Evolutionary conservation across 2,329 filamentous ascomycete species (phyloP).

Genomic region (Botrytis medusae): DNA sequence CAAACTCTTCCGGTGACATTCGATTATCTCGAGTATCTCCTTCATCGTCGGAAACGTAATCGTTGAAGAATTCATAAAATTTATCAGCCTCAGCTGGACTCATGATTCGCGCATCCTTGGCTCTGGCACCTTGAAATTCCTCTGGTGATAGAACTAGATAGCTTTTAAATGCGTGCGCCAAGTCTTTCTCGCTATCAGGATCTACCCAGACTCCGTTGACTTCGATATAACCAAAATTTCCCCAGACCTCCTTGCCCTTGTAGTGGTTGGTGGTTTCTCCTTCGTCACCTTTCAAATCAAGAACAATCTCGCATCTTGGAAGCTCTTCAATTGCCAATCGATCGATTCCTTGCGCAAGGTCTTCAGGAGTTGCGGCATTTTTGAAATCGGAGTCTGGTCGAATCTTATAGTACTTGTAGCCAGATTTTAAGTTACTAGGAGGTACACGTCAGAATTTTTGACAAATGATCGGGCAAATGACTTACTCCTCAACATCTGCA

Average conservation of each 20-base stretch:
- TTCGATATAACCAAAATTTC: slow-evolving; percentile 36
- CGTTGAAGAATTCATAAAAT: slow-evolving; percentile 29
- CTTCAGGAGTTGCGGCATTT: neutral
- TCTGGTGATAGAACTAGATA: slow-evolving; percentile 8
- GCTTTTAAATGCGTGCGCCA: slow-evolving; percentile 28
- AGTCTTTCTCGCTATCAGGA: slow-evolving; percentile 34
- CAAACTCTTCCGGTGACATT: slow-evolving; percentile 48
- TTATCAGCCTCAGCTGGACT: slow-evolving; percentile 24
- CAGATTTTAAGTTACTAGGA: slow-evolving; percentile 9
- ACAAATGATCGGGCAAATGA: neutral
- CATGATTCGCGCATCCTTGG: slow-evolving; percentile 27
- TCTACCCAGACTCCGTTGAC: slow-evolving; percentile 36
- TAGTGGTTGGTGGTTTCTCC: slow-evolving; percentile 27
- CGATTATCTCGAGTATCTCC: slow-evolving; percentile 42
- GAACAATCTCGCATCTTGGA: slow-evolving; percentile 7
- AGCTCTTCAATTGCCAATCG: neutral
- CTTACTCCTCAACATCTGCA: slow-evolving; percentile 4
- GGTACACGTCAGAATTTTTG: neutral
- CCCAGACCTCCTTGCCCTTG: slow-evolving; percentile 29
- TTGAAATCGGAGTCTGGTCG: neutral
- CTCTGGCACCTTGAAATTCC: slow-evolving; percentile 19
- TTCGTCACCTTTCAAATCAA: slow-evolving; percentile 14
- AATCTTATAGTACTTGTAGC: slow-evolving; percentile 15
- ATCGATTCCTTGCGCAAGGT: neutral
- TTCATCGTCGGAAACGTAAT: slow-evolving; percentile 45